Evolutionary conservation across 1,139 yeast genomes (phyloP), one percentile per base, ranked within the genome.

Genomic region (Eremothecium sinecaudum): DNA sequence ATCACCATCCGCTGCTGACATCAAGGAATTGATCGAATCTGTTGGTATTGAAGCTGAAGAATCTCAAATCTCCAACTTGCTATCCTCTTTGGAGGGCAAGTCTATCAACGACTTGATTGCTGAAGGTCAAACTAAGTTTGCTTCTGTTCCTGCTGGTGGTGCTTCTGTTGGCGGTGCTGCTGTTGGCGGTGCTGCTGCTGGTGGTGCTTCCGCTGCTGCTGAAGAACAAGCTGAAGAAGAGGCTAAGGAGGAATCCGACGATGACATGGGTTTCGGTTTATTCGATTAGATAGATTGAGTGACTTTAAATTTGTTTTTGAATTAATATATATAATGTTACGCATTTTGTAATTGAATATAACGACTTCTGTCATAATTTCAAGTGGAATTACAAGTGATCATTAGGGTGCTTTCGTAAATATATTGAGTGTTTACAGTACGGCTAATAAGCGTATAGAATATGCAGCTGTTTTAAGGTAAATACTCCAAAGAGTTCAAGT

Each of bases 101-200:
- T 75, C 81, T 63, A 45, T 62, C 41, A 78, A 73, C 53, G 95
- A 86, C 70, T 79, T 90, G 71, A 79, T 90, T 57, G 90, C 96
- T 61, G 93, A 78, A 70, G 98, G 98, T 75, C 71, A 82, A 67
- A 70, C 77, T 68, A 90, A 90, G 76, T 81, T 90, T 64, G 87
- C 97, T 55, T 74, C 96, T 50, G 94, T 87, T 53, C 97, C 98
- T 70, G 63, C 95, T 64, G 98, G 94, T 68, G 96, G 90, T 71
- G 87, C 94, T 62, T 87, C 87, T 63, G 74, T 83, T 56, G 72
- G 82, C 59, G 71, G 73, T 56, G 72, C 71, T 61, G 76, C 70
- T 57, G 75, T 73, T 61, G 78, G 79, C 58, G 83, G 67, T 57
- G 79, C 71, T 48, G 84, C 71, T 48, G 79, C 62, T 45, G 81